Conservation (phyloP, 345 rosid genomes). For the Cardamine occulta region DNA sequence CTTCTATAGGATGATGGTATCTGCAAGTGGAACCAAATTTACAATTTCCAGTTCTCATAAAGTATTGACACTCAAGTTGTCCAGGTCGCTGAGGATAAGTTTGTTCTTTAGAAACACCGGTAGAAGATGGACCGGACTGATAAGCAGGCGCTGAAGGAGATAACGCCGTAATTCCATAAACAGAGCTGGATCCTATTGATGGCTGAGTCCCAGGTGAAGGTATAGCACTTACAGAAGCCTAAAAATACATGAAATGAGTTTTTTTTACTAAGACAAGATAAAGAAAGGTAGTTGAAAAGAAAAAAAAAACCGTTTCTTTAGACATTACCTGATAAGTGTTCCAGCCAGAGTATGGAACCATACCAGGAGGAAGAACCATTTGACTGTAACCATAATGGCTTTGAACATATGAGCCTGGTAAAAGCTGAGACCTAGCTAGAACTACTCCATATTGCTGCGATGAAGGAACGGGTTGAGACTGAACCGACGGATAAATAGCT, state of each 20-base stretch:
- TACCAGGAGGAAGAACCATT: slow-evolving; percentile 66
- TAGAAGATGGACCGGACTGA: slow-evolving; percentile 51
- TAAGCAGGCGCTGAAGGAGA: slow-evolving; percentile 71
- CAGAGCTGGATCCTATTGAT: slow-evolving; percentile 58
- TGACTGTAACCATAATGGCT: slow-evolving; percentile 66
- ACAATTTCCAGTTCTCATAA: slow-evolving; percentile 87
- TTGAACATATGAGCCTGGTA: slow-evolving; percentile 72
- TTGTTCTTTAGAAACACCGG: slow-evolving; percentile 65
- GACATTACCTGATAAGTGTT: slow-evolving; percentile 70
- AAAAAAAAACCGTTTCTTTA: neutral
- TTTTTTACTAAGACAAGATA: neutral
- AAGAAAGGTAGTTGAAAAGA: neutral
- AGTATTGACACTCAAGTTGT: slow-evolving; percentile 86
- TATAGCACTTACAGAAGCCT: slow-evolving; percentile 64
- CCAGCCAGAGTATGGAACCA: slow-evolving; percentile 78
- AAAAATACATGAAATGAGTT: slow-evolving; percentile 25
- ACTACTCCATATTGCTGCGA: slow-evolving; percentile 76
- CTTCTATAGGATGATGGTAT: slow-evolving; percentile 87
- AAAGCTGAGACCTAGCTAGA: slow-evolving; percentile 71
- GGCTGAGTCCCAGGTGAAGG: slow-evolving; percentile 65
- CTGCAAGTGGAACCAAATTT: slow-evolving; percentile 83
- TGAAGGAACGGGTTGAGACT: slow-evolving; percentile 62
- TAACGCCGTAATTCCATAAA: slow-evolving; percentile 62
- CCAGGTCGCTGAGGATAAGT: slow-evolving; percentile 86
- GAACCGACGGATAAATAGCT: slow-evolving; percentile 60